Conservation (phyloP, 2,329 filamentous ascomycete species). For the Aureobasidium vineae region DNA sequence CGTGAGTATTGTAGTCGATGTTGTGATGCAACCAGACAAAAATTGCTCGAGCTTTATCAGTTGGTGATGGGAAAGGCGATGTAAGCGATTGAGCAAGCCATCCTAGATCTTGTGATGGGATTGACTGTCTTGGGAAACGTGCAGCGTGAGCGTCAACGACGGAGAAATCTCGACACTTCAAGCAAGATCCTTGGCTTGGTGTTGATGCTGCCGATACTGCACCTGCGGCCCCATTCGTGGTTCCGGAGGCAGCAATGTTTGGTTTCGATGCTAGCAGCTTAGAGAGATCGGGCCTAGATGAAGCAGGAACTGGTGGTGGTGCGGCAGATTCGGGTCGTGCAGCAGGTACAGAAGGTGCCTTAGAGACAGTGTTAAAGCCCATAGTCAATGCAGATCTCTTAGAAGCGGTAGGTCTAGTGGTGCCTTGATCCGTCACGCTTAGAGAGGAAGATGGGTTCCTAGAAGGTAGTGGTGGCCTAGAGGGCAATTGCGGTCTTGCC, state of each 20-base stretch:
- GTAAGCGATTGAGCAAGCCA: slow-evolving; percentile 79
- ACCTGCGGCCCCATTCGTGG: slow-evolving; percentile 35
- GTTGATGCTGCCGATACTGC: slow-evolving; percentile 29
- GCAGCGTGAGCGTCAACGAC: slow-evolving; percentile 74
- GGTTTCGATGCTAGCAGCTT: slow-evolving; percentile 56
- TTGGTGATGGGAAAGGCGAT: slow-evolving; percentile 76
- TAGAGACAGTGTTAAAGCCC: slow-evolving; percentile 45
- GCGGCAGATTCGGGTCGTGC: slow-evolving; percentile 25
- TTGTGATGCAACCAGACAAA: slow-evolving; percentile 98
- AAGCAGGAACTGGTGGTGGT: slow-evolving; percentile 54
- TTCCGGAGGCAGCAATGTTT: slow-evolving; percentile 29
- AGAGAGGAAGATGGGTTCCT: slow-evolving; percentile 34
- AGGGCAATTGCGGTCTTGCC: slow-evolving; percentile 24
- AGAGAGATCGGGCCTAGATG: slow-evolving; percentile 58
- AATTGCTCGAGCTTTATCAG: slow-evolving; percentile 88
- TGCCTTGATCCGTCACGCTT: slow-evolving; percentile 2
- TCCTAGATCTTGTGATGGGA: slow-evolving; percentile 66
- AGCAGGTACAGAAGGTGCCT: slow-evolving; percentile 28
- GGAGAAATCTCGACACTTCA: slow-evolving; percentile 86
- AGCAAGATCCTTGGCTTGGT: slow-evolving; percentile 53
- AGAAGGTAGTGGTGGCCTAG: slow-evolving; percentile 29
- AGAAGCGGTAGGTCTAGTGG: slow-evolving; percentile 33
- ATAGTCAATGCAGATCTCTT: slow-evolving; percentile 49
- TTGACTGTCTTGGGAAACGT: slow-evolving; percentile 67
- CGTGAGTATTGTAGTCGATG: slow-evolving; percentile 75